Evolutionary conservation across 768 basidiomycete genomes (phyloP).

Genomic region (Tubosaeta sp.): DNA sequence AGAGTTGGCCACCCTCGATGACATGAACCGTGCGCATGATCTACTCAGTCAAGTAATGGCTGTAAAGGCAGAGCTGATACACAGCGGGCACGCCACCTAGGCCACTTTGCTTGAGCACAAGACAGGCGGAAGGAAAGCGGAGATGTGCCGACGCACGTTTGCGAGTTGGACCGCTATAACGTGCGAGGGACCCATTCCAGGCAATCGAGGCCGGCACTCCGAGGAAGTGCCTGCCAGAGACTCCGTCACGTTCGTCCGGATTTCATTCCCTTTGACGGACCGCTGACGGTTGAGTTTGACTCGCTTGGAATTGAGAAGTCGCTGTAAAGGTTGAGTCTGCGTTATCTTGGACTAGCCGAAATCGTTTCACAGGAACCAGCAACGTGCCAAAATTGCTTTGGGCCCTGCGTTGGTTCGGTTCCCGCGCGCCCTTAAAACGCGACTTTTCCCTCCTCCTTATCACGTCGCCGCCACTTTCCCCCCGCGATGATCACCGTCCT

Average conservation of each 20-base stretch:
- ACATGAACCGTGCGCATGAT: neutral
- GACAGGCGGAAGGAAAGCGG: neutral
- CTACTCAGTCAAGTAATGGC: neutral
- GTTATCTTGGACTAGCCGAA: constrained; percentile 18
- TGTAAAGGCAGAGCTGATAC: neutral
- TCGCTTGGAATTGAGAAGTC: constrained; percentile 2
- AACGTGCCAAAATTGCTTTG: constrained; percentile 20
- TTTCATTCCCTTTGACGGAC: neutral
- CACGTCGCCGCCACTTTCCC: constrained; percentile 20
- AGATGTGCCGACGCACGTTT: neutral
- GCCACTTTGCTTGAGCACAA: neutral
- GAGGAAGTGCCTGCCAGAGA: neutral
- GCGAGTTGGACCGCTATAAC: neutral
- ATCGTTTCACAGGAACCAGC: constrained; percentile 20
- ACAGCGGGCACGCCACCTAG: neutral
- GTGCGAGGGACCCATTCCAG: neutral
- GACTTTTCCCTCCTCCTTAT: constrained; percentile 7
- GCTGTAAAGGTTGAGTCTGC: constrained; percentile 9
- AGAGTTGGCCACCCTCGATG: neutral
- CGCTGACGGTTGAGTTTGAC: neutral
- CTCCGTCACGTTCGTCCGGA: constrained; percentile 17
- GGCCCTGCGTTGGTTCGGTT: constrained; percentile 10
- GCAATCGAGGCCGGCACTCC: neutral
- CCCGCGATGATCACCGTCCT: constrained; percentile 22
- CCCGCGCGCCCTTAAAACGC: constrained; percentile 21